Conservation (phyloP, 2,329 filamentous ascomycete genomes). For the Venturia pyrina region DNA sequence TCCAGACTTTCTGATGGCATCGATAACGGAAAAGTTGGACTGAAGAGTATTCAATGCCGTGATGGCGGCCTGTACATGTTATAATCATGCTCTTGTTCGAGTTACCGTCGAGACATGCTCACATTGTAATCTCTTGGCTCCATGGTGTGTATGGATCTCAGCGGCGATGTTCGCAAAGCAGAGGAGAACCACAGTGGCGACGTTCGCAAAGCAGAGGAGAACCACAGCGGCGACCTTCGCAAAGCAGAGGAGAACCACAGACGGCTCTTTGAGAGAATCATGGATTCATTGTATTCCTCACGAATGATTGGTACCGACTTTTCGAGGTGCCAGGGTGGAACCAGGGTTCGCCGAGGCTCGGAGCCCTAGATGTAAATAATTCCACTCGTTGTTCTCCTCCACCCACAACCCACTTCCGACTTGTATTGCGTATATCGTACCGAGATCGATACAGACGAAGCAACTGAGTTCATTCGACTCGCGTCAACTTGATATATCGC, state of each 20-base stretch:
- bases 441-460: not conserved
- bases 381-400: not conserved
- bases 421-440: not conserved
- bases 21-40: constrained; percentile 67
- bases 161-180: not conserved
- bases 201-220: not conserved
- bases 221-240: not conserved
- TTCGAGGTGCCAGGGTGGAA: not conserved
- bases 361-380: not conserved
- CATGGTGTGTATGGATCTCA: constrained; percentile 12
- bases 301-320: not conserved
- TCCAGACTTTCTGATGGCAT: constrained; percentile 67
- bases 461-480: not conserved
- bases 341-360: not conserved
- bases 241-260: not conserved
- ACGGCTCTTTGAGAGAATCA: constrained; percentile 4
- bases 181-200: not conserved
- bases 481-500: not conserved
- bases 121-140: constrained; percentile 15
- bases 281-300: not conserved
- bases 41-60: constrained; percentile 65
- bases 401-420: not conserved
- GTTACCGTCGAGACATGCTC: constrained; percentile 14
- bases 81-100: constrained; percentile 5
- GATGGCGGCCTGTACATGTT: constrained; percentile 51